Percentiles rank a stretch among this genome's conserved stretches.
These are phyloP conservation scores for Scopulariopsis brevicaulis DNA, from an alignment of 2,329 filamentous ascomycete species.

Conservation along the genomic window DNA sequence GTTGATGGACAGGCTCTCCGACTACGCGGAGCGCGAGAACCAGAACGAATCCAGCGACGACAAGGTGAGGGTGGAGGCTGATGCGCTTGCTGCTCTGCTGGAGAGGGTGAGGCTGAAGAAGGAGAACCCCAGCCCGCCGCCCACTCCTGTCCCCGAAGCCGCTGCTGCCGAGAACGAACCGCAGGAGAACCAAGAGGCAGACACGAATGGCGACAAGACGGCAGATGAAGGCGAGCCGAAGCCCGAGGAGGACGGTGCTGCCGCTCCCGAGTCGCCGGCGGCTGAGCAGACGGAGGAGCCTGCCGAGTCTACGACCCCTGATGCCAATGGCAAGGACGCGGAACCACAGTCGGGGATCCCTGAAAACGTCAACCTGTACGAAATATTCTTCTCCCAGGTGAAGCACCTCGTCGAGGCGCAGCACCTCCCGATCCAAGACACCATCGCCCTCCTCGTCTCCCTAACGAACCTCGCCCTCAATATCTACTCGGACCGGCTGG, in stretches of 20 bases:
- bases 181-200: constrained; percentile 15
- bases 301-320: constrained; percentile 31
- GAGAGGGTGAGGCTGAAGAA: constrained; percentile 66
- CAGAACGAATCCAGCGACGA: constrained; percentile 60
- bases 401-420: constrained; percentile 87
- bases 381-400: constrained; percentile 95
- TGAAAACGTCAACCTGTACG: constrained; percentile 78
- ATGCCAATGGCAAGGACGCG: constrained; percentile 25
- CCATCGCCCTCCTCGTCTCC: constrained; percentile 87
- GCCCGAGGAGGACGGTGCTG: constrained; percentile 15
- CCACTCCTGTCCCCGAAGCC: constrained; percentile 6
- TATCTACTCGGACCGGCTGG: constrained; percentile 84
- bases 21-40: constrained; percentile 85
- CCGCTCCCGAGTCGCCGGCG: constrained; percentile 8
- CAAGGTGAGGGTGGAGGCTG: constrained; percentile 68
- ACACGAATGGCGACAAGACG: constrained; percentile 15
- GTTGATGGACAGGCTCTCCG: constrained; percentile 89
- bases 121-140: constrained; percentile 21
- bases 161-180: constrained; percentile 3
- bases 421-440: constrained; percentile 85
- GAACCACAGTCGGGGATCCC: constrained; percentile 40
- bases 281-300: background rate
- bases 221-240: constrained; percentile 14
- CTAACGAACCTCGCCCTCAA: constrained; percentile 87
- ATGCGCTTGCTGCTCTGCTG: constrained; percentile 67